Percentiles rank a stretch among this genome's conserved stretches.
Evolutionary conservation across 345 rosid species (phyloP).

Genomic region (Physaria fendleri): DNA sequence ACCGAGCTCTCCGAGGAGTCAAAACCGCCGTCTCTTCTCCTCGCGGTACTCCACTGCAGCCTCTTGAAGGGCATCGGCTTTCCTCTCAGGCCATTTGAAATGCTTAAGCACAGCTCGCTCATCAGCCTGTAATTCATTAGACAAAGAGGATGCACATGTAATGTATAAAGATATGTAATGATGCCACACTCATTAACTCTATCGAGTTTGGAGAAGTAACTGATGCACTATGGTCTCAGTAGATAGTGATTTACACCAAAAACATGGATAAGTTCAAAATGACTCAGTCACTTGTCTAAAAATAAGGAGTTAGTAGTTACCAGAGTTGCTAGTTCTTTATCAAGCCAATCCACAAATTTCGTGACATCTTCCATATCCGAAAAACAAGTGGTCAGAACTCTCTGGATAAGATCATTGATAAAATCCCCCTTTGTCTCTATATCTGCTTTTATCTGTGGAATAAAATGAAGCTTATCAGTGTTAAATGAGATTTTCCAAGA

Average conservation of each 20-base stretch:
- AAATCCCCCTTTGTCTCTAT: constrained; percentile 79
- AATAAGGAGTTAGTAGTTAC: constrained; percentile 41
- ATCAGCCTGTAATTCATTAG: constrained; percentile 50
- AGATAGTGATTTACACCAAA: no score
- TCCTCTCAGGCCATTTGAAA: constrained; percentile 90
- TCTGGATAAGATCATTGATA: constrained; percentile 60
- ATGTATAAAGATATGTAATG: not conserved
- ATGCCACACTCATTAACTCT: not conserved
- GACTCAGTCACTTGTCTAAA: not conserved
- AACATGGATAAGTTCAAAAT: not conserved
- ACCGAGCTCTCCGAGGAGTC: constrained; percentile 29
- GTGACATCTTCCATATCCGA: constrained; percentile 69
- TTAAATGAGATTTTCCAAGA: not conserved
- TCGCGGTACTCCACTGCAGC: constrained; percentile 79
- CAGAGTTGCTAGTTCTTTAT: constrained; percentile 60
- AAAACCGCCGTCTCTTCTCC: constrained; percentile 28
- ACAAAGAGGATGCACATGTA: not conserved
- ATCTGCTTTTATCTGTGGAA: constrained; percentile 67
- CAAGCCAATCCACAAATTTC: constrained; percentile 79
- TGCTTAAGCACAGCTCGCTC: constrained; percentile 89
- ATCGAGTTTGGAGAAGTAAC: not conserved
- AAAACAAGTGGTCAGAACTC: constrained; percentile 55
- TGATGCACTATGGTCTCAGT: not conserved
- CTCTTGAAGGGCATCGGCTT: constrained; percentile 85
- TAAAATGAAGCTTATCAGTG: not conserved